Base-by-base conservation (phyloP, 495 filamentous ascomycete species). In the Venustampulla echinocandica region DNA sequence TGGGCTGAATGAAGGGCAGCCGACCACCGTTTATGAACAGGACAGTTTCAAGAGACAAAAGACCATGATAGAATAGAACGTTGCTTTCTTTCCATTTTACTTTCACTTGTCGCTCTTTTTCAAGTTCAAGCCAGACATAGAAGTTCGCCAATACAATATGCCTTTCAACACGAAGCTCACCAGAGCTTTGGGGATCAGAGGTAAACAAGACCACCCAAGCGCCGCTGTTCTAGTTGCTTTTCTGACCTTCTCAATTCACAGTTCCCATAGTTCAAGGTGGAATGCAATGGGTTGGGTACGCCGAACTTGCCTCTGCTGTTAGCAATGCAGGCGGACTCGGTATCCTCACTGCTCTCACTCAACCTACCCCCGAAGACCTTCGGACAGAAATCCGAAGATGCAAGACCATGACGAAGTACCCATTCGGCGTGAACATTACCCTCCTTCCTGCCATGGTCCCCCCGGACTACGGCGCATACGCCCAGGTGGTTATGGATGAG, bases 231-330 rank as follows among this genome's bases (percentile, higher is more conserved):
- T 13, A 13, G 10, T 28, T 18, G 14, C 19, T 10, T 1, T 20
- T 20, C 2, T 13, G 10, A 24, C 15, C 28, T 30, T 25, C 54
- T 67, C 33, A 38, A 20, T 35, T 49, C 32, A 50, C 54, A 92
- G 88, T 96, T 54, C 92, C 92, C 47, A 74, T 98, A n/a, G 87
- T 98, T 36, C 92, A 98, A 73, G 92, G 92, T 62, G 92, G 92
- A 46, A 96, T 95, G 88, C 89, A 95, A 55, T 62, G 61, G 61
- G 64, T 81, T 36, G 85, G 85, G 58, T 89, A 88, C 62, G 90
- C 90, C 37, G 90, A 95, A 66, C 76, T 98, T 60, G 90, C 89
- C 46, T 77, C 84, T 53, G 92, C 92, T 35, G 92, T 98, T 51
- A 90, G 81, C 66, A 98, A 95, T 61, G 92, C 92, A 10, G 92